Base-by-base conservation (phyloP, 176 grass and related monocot species). In the Oryza longistaminata region DNA sequence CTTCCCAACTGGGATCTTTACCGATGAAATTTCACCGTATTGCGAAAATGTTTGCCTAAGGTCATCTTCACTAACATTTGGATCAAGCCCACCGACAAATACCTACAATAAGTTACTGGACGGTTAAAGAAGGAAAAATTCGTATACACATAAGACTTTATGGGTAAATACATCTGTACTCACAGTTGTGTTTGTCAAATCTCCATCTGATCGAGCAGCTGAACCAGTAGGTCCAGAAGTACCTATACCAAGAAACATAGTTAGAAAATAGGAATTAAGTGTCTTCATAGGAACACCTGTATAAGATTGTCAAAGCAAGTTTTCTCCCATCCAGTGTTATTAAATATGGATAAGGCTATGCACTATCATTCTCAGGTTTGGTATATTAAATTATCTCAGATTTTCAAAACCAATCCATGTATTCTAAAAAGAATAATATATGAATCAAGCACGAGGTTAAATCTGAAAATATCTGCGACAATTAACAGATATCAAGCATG, bases 31-130 rank as follows among this genome's bases (percentile, higher is more conserved):
- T 46, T 94, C 93, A 53, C 93, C 96, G 60, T 95, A 95, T 58
- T 95, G 90, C 52, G 89, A 90, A 71, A 98, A 98, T 35, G 80
- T 82, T 85, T 95, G 87, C 86, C 88, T 94, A 35, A 95, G 93
- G 66, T 95, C 93, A 52, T 95, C 93, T 89, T 95, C 96, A 78
- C 86, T 94, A 45, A 92, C 93, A 82, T 93, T 95, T 35, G 91
- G 85, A 68, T 98, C 93, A 52, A 98, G 93, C 70, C 96, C 96
- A 24, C 96, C 96, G 6, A 98, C 96, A 98, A 98, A 98, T 86
- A 98, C 89, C 96, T 98, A 79, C 12, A 71, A 2, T 71, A 52
- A 87, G 29, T 80, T 39, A 71, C 78, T 78, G 6, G 48, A 87
- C 9, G 16, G 71, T 34, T 26, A 84, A 55, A 87, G 70, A 66